Evolutionary conservation across 139 green algal genomes (phyloP).

Genomic region (Asterochloris sp.): DNA sequence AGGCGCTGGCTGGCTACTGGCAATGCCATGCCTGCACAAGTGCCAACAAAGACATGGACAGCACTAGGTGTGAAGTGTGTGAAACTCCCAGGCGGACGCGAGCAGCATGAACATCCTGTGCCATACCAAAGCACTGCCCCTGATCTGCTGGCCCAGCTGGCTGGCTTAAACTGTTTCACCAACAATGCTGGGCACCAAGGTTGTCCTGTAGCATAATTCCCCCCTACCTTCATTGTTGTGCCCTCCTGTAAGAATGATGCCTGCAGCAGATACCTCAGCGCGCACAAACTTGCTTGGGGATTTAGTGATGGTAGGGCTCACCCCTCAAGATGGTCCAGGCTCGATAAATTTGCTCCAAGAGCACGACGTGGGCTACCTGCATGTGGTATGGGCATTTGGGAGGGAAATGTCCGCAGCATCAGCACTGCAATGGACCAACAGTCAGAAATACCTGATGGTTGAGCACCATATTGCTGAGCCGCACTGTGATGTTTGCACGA

Average conservation of each 20-base stretch:
- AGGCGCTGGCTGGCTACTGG: slow-evolving; percentile 49
- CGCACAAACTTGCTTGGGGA: background rate
- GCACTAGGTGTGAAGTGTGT: slow-evolving; percentile 47
- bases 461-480: slow-evolving; percentile 68
- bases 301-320: slow-evolving; percentile 82
- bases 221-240: no score
- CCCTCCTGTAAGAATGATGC: no score
- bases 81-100: slow-evolving; percentile 2
- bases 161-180: no score
- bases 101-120: background rate
- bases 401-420: no score
- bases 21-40: slow-evolving; percentile 57
- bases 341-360: slow-evolving; percentile 87
- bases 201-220: no score
- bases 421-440: background rate
- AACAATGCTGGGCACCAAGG: no score
- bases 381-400: background rate
- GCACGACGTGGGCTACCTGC: slow-evolving; percentile 76
- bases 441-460: slow-evolving; percentile 68
- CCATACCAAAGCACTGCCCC: no score
- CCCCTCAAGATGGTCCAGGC: slow-evolving; percentile 74
- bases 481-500: slow-evolving; percentile 46
- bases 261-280: no score
- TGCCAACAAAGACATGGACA: slow-evolving; percentile 48
- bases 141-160: no score